Base-by-base conservation (phyloP, 164 flowering plant species). In the Cinnamomum chago region DNA sequence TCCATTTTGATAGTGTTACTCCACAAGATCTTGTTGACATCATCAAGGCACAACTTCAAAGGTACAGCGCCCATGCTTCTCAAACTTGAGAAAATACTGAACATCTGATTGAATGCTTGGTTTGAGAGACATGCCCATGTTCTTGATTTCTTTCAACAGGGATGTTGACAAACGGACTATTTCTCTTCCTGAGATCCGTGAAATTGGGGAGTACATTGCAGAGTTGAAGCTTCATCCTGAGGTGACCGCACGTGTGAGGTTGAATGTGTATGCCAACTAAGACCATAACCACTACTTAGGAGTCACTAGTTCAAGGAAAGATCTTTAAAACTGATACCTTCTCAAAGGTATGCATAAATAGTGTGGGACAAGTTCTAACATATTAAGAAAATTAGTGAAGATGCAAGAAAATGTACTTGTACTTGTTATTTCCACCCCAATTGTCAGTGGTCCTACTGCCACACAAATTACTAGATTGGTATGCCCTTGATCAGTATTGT, bases 11-110 rank as follows among this genome's bases (percentile, higher is more conserved):
- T 86, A 93, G 99, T 76, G 96, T 95, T 52, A 93, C 96, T 35
- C 80, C 92, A 70, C 98, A 95, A 85, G 99, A 93, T 86, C 90
- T 95, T 72, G 97, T 90, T 68, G 98, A 95, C 86, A 90, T 93
- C 30, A 90, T 95, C 83, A 93, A 93, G 86, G 93, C 96, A 25
- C 99, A 95, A 78, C 89, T 93, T 69, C 91, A 90, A 69, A 92
- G 96, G 99, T 95, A 89, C 52, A 7, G 70, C 47, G 3, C 7
- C 47, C 60, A 55, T 3, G 35, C 35, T 30, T 14, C n/a, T 55
- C 60, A 55, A 15, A 5, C 6, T 20, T 1, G n/a, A 55, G 60
- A 64, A 3, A 64, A 64, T 64, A 22, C 22, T 1, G 67, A 0
- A 5, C 9, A 5, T 30, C 50, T 17, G 24, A 17, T 72, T 70